A percentile compares a stretch with the other conserved stretches of the same genome.
Evolutionary conservation across 2,329 filamentous ascomycete species (phyloP).

Genomic region (Fusarium sp.): DNA sequence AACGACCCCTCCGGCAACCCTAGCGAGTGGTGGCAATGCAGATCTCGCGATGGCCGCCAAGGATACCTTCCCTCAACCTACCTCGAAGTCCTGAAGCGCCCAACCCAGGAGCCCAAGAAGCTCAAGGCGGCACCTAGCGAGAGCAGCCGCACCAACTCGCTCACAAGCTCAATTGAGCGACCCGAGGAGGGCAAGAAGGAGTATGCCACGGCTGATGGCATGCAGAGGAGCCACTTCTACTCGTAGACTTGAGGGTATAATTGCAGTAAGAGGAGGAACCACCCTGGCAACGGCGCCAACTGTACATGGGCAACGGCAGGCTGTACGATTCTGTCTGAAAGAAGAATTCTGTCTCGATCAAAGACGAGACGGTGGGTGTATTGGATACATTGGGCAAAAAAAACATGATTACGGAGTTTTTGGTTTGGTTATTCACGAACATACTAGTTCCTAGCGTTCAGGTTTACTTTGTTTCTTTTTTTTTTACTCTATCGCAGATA

Average conservation of each 20-base stretch:
- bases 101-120: constrained; percentile 59
- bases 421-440: constrained; percentile 34
- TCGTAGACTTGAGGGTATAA: constrained; percentile 49
- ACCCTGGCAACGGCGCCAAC: constrained; percentile 3
- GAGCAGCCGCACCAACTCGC: constrained; percentile 57
- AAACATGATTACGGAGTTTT: constrained; percentile 41
- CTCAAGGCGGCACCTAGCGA: constrained; percentile 61
- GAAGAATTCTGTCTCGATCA: constrained; percentile 28
- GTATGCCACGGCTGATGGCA: constrained; percentile 61
- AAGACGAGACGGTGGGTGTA: constrained; percentile 27
- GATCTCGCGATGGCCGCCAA: constrained; percentile 85
- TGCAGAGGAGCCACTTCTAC: constrained; percentile 67
- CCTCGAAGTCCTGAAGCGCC: constrained; percentile 73
- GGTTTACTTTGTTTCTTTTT: constrained; percentile 26
- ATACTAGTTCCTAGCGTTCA: constrained; percentile 41
- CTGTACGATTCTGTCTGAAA: constrained; percentile 37
- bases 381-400: constrained; percentile 40
- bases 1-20: constrained; percentile 89
- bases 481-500: constrained; percentile 11
- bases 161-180: constrained; percentile 55
- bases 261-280: not conserved
- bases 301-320: constrained; percentile 14
- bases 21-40: constrained; percentile 97
- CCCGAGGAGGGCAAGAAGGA: constrained; percentile 58
- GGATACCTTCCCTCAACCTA: constrained; percentile 94